Evolutionary conservation across 768 basidiomycete genomes (phyloP), one percentile per base, ranked within the genome.

Genomic region (Kwoniella sp.): DNA sequence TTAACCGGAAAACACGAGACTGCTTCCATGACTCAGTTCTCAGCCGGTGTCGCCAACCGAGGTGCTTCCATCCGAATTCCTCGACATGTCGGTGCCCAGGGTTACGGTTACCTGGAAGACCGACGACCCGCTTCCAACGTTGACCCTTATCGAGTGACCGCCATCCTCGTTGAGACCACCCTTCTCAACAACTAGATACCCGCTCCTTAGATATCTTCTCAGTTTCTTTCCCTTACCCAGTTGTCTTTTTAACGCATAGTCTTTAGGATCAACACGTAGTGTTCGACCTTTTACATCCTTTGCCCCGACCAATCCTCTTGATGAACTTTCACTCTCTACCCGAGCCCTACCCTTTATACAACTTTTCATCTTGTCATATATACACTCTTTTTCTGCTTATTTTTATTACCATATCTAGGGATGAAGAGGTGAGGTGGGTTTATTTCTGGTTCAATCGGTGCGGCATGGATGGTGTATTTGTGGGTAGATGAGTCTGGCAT

Each of bases 1-100:
- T 85, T 99, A 78, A 96, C 94, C 26, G 96, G 96, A 65, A 88
- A 90, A 70, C 95, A 98, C 81, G 96, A 99, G 86, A 99, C 96
- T 55, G 93, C 90, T 61, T 91, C 93, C 83, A 97, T 98, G 74
- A 85, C 88, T 70, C 79, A 80, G 60, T 99, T 99, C 85, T 90
- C 88, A 73, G 90, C 90, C 64, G 96, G 96, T 82, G 91, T 98
- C 68, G 96, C 96, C 72, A 90, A 96, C 85, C 92, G 95, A 81
- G 96, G 93, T 76, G 93, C 95, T 50, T 94, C 92, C 29, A 69
- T 74, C 63, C 74, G 78, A 58, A 89, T 99, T 50, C 96, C 96
- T 51, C 85, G 95, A 76, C 90, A 94, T 79, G 94, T 97, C 75
- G 90, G 88, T 56, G 84, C 89, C 33, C 88, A 94, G 81, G 94